Evolutionary conservation across 805 yeast genomes (phyloP).

Genomic region (Pichia cabralensis): DNA sequence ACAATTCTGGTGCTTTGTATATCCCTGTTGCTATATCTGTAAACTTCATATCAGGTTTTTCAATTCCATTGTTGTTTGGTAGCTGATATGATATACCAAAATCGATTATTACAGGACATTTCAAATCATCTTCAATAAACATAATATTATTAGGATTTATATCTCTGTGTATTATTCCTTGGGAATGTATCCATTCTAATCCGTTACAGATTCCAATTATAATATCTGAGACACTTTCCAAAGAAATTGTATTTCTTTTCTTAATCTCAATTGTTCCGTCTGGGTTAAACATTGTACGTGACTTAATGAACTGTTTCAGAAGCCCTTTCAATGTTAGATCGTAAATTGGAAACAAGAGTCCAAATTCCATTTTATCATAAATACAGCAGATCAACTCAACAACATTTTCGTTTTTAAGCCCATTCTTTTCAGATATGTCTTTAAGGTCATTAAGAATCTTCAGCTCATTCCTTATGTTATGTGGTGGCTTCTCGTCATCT

Average conservation of each 20-base stretch:
- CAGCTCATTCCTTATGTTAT: slow-evolving; percentile 37
- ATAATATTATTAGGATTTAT: slow-evolving; percentile 63
- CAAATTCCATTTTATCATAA: slow-evolving; percentile 25
- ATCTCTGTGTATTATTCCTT: slow-evolving; percentile 62
- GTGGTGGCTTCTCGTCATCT: slow-evolving; percentile 46
- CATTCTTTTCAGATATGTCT: not conserved
- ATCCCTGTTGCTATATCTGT: slow-evolving; percentile 58
- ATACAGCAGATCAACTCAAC: slow-evolving; percentile 11
- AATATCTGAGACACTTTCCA: slow-evolving; percentile 18
- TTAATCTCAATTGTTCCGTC: slow-evolving; percentile 12
- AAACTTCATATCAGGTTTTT: slow-evolving; percentile 33
- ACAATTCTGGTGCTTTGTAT: slow-evolving; percentile 67
- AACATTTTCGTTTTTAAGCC: slow-evolving; percentile 3
- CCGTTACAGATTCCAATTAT: slow-evolving; percentile 34
- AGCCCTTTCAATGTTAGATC: slow-evolving; percentile 27
- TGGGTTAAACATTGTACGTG: slow-evolving; percentile 16
- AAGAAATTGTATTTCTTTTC: slow-evolving; percentile 11
- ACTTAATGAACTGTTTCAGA: slow-evolving; percentile 25
- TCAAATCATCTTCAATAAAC: slow-evolving; percentile 18
- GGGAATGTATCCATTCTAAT: slow-evolving; percentile 52
- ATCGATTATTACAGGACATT: slow-evolving; percentile 29
- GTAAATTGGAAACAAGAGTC: slow-evolving; percentile 34
- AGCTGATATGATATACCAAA: slow-evolving; percentile 30
- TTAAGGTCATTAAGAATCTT: slow-evolving; percentile 24
- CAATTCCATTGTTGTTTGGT: slow-evolving; percentile 60